Evolutionary conservation across 179 eudicot genomes (phyloP).

Genomic region (Carnegiea gigantea): DNA sequence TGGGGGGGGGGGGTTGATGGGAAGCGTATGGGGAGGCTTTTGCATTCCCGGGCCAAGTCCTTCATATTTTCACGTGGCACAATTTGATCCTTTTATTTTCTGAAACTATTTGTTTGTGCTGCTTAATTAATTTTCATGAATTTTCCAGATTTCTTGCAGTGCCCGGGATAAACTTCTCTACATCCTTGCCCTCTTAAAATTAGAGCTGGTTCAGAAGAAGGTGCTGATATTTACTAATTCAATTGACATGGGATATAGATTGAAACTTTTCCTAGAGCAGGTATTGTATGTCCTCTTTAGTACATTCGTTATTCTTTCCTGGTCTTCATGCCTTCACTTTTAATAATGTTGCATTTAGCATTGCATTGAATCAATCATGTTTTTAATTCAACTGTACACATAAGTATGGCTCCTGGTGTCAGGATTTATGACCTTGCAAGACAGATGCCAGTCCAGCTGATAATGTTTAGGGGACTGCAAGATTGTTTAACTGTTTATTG

Average conservation of each 20-base stretch:
- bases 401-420: background rate
- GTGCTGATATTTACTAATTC: conserved; percentile 84
- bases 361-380: background rate
- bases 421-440: background rate
- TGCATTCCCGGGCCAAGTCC: background rate
- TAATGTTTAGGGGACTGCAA: background rate
- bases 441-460: background rate
- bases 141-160: conserved; percentile 73
- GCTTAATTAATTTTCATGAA: conserved; percentile 9
- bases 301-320: background rate
- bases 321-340: background rate
- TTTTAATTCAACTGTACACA: background rate
- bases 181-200: conserved; percentile 82
- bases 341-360: background rate
- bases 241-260: conserved; percentile 75
- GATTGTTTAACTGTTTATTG: background rate
- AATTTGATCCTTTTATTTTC: background rate
- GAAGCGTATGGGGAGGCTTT: background rate
- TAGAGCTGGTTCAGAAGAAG: conserved; percentile 85
- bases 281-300: conserved; percentile 30
- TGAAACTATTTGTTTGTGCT: conserved; percentile 3
- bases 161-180: conserved; percentile 78
- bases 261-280: conserved; percentile 90
- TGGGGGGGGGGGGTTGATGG: too few species aligned
- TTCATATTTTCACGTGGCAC: background rate